A percentile compares a stretch with the other conserved stretches of the same genome.
These are phyloP conservation scores for Zymoseptoria tritici DNA, from an alignment of 2,329 filamentous ascomycete species.

Conservation along the genomic window DNA sequence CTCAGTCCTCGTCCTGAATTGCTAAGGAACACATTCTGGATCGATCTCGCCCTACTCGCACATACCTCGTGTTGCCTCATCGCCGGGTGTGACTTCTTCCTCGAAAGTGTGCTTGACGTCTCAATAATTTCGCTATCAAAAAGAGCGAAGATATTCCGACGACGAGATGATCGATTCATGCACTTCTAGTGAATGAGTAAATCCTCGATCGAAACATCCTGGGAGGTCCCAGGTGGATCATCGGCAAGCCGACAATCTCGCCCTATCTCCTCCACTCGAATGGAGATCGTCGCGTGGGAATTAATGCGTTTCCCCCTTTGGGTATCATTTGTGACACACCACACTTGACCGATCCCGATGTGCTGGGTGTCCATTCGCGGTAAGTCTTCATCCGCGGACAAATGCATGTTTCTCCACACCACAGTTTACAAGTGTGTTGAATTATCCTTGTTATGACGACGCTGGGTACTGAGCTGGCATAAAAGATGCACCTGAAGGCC, in stretches of 20 bases:
- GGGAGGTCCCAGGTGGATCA: background rate
- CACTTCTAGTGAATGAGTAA: background rate
- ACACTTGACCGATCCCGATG: background rate
- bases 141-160: too few relatives aligned
- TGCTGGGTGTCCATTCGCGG: background rate
- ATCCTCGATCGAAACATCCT: background rate
- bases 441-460: background rate
- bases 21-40: background rate
- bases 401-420: background rate
- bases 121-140: too few relatives aligned
- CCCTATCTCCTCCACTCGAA: background rate
- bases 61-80: background rate
- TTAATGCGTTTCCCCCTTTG: background rate
- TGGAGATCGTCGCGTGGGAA: background rate
- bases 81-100: background rate
- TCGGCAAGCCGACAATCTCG: background rate
- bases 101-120: background rate
- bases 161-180: too few relatives aligned
- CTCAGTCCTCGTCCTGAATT: background rate
- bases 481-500: background rate
- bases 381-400: background rate
- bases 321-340: background rate
- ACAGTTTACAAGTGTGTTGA: background rate
- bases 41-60: background rate
- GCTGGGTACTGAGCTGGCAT: background rate